A percentile compares a stretch with the other conserved stretches of the same genome.
Conservation (phyloP, 2,329 filamentous ascomycete species). For the Epichloe amarillans region DNA sequence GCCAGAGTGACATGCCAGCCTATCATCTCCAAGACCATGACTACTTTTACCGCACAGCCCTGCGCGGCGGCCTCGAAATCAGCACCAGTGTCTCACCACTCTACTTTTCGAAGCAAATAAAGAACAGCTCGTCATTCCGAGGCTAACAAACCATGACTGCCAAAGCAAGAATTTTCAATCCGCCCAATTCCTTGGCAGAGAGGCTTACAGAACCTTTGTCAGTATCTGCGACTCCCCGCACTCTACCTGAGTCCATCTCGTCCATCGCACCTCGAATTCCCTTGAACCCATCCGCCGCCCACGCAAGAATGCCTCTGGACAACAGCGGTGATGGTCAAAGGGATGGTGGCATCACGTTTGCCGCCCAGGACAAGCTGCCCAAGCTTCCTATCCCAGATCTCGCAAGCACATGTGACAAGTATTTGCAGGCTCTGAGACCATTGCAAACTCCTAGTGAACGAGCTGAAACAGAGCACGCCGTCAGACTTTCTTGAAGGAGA, state of each 20-base stretch:
- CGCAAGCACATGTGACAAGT: constrained; percentile 63
- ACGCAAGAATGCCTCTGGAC: constrained; percentile 36
- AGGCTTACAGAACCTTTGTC: constrained; percentile 38
- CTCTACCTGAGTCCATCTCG: constrained; percentile 23
- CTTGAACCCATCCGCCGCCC: constrained; percentile 16
- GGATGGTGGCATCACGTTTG: constrained; percentile 71
- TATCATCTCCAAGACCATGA: constrained; percentile 81
- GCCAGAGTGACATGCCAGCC: constrained; percentile 51
- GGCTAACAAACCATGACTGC: constrained; percentile 23
- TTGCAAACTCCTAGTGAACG: constrained; percentile 73
- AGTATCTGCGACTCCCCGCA: constrained; percentile 25
- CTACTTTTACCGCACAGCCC: constrained; percentile 82
- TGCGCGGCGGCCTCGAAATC: constrained; percentile 67
- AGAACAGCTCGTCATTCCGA: not conserved
- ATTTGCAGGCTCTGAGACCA: constrained; percentile 65
- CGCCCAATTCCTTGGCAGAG: constrained; percentile 60
- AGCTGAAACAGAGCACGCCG: constrained; percentile 64
- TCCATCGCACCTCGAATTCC: constrained; percentile 3
- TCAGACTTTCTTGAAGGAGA: constrained; percentile 72
- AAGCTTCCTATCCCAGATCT: constrained; percentile 90
- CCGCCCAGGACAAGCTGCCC: constrained; percentile 74
- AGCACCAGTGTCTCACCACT: constrained; percentile 65
- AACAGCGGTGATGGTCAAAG: constrained; percentile 18
- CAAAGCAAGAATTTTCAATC: constrained; percentile 30
- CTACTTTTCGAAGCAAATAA: constrained; percentile 45